Conservation (phyloP, 495 filamentous ascomycete genomes). For the Penicillium arizonense region DNA sequence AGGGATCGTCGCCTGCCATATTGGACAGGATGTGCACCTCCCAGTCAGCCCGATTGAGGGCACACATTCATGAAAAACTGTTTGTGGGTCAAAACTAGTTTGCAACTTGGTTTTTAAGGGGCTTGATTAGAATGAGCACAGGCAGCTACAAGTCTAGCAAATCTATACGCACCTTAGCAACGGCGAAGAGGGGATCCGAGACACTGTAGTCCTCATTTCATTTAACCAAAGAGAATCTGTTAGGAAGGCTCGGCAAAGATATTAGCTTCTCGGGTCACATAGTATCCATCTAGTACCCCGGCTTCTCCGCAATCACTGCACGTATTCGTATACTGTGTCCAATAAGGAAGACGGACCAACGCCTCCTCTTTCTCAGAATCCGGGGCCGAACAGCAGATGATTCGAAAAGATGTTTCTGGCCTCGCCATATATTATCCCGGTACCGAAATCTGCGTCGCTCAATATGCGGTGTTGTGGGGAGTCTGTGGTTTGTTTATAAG, state of each 20-base stretch:
- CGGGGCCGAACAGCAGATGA: too few species aligned
- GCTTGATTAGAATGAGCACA: too few species aligned
- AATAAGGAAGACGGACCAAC: too few species aligned
- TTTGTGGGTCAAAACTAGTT: too few species aligned
- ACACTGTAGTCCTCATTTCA: too few species aligned
- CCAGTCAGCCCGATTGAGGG: not conserved
- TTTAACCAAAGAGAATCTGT: too few species aligned
- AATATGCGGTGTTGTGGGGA: not conserved
- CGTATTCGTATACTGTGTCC: too few species aligned
- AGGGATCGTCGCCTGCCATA: not conserved
- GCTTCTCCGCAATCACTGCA: constrained; percentile 5
- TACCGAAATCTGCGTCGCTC: not conserved
- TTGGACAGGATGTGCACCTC: not conserved
- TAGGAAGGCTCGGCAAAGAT: not conserved
- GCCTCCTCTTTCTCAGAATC: too few species aligned
- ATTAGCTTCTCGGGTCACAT: not conserved
- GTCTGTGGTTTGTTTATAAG: constrained; percentile 8
- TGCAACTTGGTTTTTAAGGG: too few species aligned
- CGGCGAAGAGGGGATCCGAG: too few species aligned
- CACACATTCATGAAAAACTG: too few species aligned
- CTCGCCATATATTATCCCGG: constrained; percentile 6
- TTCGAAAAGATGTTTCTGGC: not conserved
- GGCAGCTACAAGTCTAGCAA: too few species aligned
- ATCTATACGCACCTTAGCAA: not conserved
- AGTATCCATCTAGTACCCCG: constrained; percentile 3